Percentiles rank a stretch among this genome's conserved stretches.
Evolutionary conservation across 441 rosid genomes (phyloP).

Genomic region (Populus hybrid): DNA sequence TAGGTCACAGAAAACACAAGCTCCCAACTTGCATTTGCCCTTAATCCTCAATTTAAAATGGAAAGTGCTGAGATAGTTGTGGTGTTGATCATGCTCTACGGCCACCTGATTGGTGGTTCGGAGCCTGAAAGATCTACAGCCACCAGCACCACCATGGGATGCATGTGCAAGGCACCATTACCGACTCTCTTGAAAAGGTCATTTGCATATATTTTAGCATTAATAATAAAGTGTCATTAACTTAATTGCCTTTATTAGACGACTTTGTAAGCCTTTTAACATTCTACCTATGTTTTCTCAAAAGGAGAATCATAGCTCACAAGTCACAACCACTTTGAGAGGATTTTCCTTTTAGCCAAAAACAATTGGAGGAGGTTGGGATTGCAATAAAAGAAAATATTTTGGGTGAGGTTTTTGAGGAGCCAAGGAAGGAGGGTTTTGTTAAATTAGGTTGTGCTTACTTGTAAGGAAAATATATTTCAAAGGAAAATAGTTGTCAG

Average conservation of each 20-base stretch:
- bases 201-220: slow-evolving; percentile 1
- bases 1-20: neutral
- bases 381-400: neutral
- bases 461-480: neutral
- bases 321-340: neutral
- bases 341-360: neutral
- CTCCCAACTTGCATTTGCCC: slow-evolving; percentile 5
- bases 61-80: neutral
- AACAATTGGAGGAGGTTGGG: neutral
- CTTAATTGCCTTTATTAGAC: neutral
- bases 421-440: too few relatives aligned
- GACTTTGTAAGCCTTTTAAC: neutral
- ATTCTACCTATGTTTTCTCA: neutral
- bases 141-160: neutral
- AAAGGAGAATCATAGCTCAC: neutral
- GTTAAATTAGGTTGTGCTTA: too few relatives aligned
- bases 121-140: neutral
- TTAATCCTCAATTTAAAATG: neutral
- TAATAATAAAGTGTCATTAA: neutral
- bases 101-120: neutral
- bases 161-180: slow-evolving; percentile 14
- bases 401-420: too few relatives aligned
- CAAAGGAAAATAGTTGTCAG: neutral
- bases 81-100: neutral
- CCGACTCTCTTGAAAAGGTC: neutral